Evolutionary conservation across 1,139 yeast species (phyloP).

Genomic region (Hanseniaspora gamundiae): DNA sequence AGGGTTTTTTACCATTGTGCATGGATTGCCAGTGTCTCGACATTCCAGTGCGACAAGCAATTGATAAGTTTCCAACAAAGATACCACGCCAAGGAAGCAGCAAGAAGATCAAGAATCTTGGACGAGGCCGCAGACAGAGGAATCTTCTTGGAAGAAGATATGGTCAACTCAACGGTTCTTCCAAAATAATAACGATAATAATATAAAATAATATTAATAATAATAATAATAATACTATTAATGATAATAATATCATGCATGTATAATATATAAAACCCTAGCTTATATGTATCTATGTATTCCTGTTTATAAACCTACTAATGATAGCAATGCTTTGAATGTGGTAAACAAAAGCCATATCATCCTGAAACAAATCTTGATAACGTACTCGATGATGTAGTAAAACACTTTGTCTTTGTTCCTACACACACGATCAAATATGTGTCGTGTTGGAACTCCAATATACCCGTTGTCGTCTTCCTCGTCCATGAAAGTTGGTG

Average conservation of each 20-base stretch:
- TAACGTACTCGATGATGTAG: conserved; percentile 36
- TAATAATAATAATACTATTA: not conserved
- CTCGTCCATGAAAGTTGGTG: conserved; percentile 9
- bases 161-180: conserved; percentile 6
- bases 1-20: conserved; percentile 29
- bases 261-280: conserved; percentile 10
- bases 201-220: not conserved
- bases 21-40: conserved; percentile 30
- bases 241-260: not conserved
- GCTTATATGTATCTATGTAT: conserved; percentile 26
- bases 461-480: conserved; percentile 12
- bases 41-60: conserved; percentile 30
- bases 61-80: conserved; percentile 25
- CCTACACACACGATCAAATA: conserved; percentile 17
- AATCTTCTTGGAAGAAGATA: conserved; percentile 27
- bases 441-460: conserved; percentile 9
- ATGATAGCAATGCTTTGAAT: too few relatives aligned
- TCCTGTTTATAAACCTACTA: too few relatives aligned
- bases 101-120: conserved; percentile 24
- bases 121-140: conserved; percentile 34
- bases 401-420: conserved; percentile 30
- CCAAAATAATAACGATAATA: not conserved
- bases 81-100: conserved; percentile 22
- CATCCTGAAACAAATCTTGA: conserved; percentile 52
- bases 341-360: conserved; percentile 60